Percentiles rank a stretch among this genome's conserved stretches.
Conservation (phyloP, 228 moss, liverwort and hornwort species). For the Sphagnum fallax region DNA sequence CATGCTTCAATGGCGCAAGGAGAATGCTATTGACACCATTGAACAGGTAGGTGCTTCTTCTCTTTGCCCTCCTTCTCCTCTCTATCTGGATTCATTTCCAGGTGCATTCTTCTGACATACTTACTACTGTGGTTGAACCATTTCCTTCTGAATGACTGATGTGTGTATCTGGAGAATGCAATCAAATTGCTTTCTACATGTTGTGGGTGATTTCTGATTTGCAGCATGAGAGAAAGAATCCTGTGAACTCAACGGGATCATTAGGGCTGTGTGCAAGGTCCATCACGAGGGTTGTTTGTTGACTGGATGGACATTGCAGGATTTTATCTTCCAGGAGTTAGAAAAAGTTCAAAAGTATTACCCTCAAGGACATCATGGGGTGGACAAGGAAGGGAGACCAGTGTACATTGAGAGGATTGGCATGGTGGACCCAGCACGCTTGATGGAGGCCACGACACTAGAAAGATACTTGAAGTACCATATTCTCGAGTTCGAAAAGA, state of each 20-base stretch:
- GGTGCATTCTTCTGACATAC: too few species aligned
- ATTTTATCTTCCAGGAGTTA: conserved; percentile 62
- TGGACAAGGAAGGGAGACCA: conserved; percentile 88
- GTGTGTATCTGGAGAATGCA: too few species aligned
- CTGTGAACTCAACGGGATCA: too few species aligned
- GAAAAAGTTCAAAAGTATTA: conserved; percentile 57
- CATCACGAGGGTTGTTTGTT: too few species aligned
- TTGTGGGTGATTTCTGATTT: too few species aligned
- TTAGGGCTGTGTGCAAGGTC: too few species aligned
- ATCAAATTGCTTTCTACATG: too few species aligned
- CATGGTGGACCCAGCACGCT: conserved; percentile 63
- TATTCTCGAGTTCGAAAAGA: conserved; percentile 87
- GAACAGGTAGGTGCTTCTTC: conserved; percentile 44
- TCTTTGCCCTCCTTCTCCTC: too few species aligned
- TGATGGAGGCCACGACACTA: conserved; percentile 78
- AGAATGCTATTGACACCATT: conserved; percentile 65
- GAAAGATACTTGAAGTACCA: conserved; percentile 90
- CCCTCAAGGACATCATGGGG: conserved; percentile 94
- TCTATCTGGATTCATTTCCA: too few species aligned
- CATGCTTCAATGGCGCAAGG: conserved; percentile 74
- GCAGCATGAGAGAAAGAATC: too few species aligned
- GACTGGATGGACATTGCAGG: conserved; percentile 30
- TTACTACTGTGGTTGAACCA: too few species aligned
- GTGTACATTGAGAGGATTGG: conserved; percentile 87
- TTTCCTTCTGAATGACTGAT: too few species aligned